A percentile compares a stretch with the other conserved stretches of the same genome.
phyloP scores from a whole-genome alignment of 441 rosid species.

The Geranium incanum region DNA sequence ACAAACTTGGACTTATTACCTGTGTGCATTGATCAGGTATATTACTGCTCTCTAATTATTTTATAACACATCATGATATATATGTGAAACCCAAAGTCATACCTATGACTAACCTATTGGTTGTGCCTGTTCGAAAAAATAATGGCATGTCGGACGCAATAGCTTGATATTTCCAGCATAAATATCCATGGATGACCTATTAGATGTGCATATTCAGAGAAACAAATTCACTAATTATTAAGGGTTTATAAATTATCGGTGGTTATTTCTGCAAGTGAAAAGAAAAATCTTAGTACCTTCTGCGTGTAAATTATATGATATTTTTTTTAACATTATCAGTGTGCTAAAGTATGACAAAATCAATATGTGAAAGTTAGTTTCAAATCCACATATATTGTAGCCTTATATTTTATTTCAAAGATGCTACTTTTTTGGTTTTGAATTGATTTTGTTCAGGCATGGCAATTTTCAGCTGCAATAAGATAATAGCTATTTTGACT shows the following conservation, averaged over 20 bases:
- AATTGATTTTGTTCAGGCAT: too few relatives aligned
- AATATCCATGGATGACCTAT: too few relatives aligned
- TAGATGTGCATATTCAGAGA: too few relatives aligned
- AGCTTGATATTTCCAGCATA: too few relatives aligned
- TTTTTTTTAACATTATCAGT: not conserved
- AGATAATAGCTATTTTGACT: too few relatives aligned
- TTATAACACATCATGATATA: not conserved
- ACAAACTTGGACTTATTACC: slow-evolving; percentile 97
- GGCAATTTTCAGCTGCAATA: too few relatives aligned
- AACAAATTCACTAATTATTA: not conserved
- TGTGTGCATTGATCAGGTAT: slow-evolving; percentile 98
- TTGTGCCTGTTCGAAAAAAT: too few relatives aligned
- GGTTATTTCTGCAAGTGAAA: not conserved
- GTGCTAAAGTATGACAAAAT: not conserved
- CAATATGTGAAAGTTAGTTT: not conserved
- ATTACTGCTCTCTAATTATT: slow-evolving; percentile 15
- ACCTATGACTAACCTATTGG: too few relatives aligned
- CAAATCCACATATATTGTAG: too few relatives aligned
- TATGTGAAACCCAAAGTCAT: not conserved
- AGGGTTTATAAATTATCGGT: not conserved
- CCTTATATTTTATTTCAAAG: too few relatives aligned
- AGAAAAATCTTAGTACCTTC: not conserved
- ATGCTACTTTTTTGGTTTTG: too few relatives aligned
- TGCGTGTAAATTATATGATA: not conserved
- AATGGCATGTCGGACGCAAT: too few relatives aligned